These are phyloP conservation scores for Pseudogymnoascus sp. DNA, from an alignment of 2,329 filamentous ascomycete genomes.

Conservation along the genomic window DNA sequence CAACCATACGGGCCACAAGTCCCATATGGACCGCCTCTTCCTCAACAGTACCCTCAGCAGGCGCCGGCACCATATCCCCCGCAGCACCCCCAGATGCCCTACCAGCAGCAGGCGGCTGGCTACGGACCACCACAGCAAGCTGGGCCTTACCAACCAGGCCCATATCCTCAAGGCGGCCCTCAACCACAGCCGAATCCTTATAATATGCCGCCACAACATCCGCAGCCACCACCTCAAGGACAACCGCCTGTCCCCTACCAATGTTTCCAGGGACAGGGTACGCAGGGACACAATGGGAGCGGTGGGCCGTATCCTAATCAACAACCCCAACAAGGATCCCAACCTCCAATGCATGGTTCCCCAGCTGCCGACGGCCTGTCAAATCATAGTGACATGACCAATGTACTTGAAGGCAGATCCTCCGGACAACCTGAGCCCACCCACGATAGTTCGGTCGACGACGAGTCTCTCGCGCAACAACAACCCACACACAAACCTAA, in stretches of 20 bases:
- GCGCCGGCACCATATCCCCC: slow-evolving; percentile 18
- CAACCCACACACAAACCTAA: not conserved
- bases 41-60: slow-evolving; percentile 18
- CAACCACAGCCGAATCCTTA: slow-evolving; percentile 8
- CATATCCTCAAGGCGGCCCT: slow-evolving; percentile 5
- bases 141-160: not conserved
- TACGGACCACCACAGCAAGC: slow-evolving; percentile 14
- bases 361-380: not conserved
- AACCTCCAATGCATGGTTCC: not conserved
- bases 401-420: not conserved
- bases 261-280: not conserved
- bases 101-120: slow-evolving; percentile 14
- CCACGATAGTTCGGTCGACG: not conserved
- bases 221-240: slow-evolving; percentile 9
- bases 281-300: not conserved
- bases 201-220: slow-evolving; percentile 10
- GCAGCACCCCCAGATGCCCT: slow-evolving; percentile 12
- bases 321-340: not conserved
- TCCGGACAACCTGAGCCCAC: not conserved
- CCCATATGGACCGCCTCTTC: slow-evolving; percentile 15
- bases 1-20: slow-evolving; percentile 15
- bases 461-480: not conserved
- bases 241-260: slow-evolving; percentile 9
- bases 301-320: not conserved
- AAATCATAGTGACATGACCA: not conserved